A percentile compares a stretch with the other conserved stretches of the same genome.
phyloP scores from a whole-genome alignment of 352 stramenopile genomes.

The Albugo candida region DNA sequence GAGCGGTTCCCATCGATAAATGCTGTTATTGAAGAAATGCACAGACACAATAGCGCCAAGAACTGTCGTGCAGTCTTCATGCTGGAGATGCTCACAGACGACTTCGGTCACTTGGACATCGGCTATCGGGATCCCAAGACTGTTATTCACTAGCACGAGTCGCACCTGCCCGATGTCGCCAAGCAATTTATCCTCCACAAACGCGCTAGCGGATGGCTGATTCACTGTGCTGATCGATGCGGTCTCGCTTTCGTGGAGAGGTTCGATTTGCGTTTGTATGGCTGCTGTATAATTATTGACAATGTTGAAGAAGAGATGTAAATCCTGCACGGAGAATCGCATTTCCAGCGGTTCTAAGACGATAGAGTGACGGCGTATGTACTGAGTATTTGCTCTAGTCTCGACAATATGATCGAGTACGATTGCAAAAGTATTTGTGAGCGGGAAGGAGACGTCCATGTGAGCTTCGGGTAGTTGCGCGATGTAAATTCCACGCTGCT shows the following conservation, averaged over 20 bases:
- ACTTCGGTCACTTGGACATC: constrained; percentile 78
- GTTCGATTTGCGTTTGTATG: background rate
- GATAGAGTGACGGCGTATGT: constrained; percentile 44
- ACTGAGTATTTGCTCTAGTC: constrained; percentile 19
- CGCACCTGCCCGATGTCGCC: constrained; percentile 68
- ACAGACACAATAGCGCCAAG: constrained; percentile 57
- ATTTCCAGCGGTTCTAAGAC: constrained; percentile 64
- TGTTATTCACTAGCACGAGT: constrained; percentile 78
- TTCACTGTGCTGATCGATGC: constrained; percentile 5
- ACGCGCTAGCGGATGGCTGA: constrained; percentile 5
- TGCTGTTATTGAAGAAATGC: constrained; percentile 85
- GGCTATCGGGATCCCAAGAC: constrained; percentile 64
- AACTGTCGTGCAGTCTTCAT: constrained; percentile 65
- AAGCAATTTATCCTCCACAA: constrained; percentile 56
- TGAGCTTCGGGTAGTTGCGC: constrained; percentile 69
- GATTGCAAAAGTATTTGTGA: constrained; percentile 65
- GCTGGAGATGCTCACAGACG: constrained; percentile 73
- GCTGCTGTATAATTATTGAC: constrained; percentile 45
- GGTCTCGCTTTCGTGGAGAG: too few species aligned
- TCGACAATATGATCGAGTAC: constrained; percentile 70
- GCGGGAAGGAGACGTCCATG: constrained; percentile 67
- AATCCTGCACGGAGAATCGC: constrained; percentile 74
- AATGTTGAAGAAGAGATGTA: constrained; percentile 65
- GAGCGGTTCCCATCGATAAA: constrained; percentile 77
- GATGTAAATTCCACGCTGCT: constrained; percentile 70